Evolutionary conservation across 177 flowering plant species (phyloP).

Genomic region (Vitis hybrid): DNA sequence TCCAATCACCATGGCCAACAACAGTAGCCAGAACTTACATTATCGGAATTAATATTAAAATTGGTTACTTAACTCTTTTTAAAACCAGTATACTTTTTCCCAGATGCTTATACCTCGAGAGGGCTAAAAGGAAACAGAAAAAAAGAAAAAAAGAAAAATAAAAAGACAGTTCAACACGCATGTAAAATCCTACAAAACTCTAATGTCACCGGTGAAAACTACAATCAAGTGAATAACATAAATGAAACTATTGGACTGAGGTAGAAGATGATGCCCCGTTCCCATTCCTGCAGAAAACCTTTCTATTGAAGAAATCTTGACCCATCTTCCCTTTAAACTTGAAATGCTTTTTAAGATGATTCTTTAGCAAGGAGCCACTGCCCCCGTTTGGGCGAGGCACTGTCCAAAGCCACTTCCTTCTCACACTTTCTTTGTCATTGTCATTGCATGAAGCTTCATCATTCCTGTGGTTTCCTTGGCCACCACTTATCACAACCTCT

Average conservation of each 20-base stretch:
- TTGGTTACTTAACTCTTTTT: not conserved
- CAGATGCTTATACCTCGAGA: not conserved
- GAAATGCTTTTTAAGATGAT: conserved; percentile 37
- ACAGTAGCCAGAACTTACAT: too few relatives aligned
- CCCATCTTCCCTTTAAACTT: conserved; percentile 29
- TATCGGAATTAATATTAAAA: not conserved
- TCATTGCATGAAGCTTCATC: conserved; percentile 13
- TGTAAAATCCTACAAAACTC: not conserved
- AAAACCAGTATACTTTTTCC: not conserved
- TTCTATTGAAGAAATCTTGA: conserved; percentile 26
- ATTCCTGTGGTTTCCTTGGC: conserved; percentile 7
- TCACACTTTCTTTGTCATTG: conserved; percentile 16
- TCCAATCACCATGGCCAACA: too few relatives aligned
- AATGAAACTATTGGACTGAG: not conserved
- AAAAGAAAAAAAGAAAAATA: not conserved
- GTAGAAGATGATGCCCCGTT: conserved; percentile 20
- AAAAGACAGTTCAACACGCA: not conserved
- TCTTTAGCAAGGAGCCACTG: conserved; percentile 25
- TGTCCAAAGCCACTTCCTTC: conserved; percentile 22
- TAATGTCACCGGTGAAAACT: not conserved
- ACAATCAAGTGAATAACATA: not conserved
- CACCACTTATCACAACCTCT: conserved; percentile 23
- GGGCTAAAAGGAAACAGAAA: not conserved
- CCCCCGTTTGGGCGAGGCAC: conserved; percentile 6
- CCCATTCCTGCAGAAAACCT: conserved; percentile 17